Evolutionary conservation across 1,284 basidiomycete species (phyloP).

Genomic region (Boletellus deceptivus): DNA sequence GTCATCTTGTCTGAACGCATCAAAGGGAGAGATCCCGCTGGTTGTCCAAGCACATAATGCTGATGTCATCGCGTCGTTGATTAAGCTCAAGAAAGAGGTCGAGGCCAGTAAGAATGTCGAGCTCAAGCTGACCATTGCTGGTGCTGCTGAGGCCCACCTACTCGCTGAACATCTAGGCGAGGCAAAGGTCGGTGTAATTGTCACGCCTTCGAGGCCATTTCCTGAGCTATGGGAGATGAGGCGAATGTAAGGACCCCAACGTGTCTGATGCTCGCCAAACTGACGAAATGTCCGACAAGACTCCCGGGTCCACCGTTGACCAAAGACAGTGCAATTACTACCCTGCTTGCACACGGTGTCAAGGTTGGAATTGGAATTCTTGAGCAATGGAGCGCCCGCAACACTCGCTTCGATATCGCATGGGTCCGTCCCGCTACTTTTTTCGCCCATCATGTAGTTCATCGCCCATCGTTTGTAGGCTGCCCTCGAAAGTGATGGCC

Average conservation of each 20-base stretch:
- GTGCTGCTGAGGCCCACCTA: slow-evolving; percentile 74
- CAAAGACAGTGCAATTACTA: slow-evolving; percentile 58
- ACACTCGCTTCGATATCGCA: slow-evolving; percentile 54
- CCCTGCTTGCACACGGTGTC: slow-evolving; percentile 66
- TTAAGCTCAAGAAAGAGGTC: slow-evolving; percentile 76
- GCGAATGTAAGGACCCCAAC: slow-evolving; percentile 41
- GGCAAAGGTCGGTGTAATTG: slow-evolving; percentile 73
- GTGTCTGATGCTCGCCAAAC: not conserved
- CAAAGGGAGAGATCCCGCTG: slow-evolving; percentile 52
- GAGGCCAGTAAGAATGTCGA: slow-evolving; percentile 41
- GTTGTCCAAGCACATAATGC: slow-evolving; percentile 60
- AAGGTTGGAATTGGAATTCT: slow-evolving; percentile 68
- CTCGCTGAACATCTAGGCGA: slow-evolving; percentile 73
- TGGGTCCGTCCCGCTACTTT: slow-evolving; percentile 17
- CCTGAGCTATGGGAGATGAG: slow-evolving; percentile 56
- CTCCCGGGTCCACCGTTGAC: slow-evolving; percentile 78
- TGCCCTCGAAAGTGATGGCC: slow-evolving; percentile 20
- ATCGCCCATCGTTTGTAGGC: slow-evolving; percentile 15
- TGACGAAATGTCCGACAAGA: slow-evolving; percentile 28
- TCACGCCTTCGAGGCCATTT: slow-evolving; percentile 60
- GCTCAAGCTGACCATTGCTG: slow-evolving; percentile 61
- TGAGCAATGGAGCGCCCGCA: slow-evolving; percentile 56
- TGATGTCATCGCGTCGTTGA: slow-evolving; percentile 77
- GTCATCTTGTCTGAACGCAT: not conserved
- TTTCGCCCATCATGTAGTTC: not conserved